Conservation (phyloP, 257 asterid species). For the Capsicum pubescens region DNA sequence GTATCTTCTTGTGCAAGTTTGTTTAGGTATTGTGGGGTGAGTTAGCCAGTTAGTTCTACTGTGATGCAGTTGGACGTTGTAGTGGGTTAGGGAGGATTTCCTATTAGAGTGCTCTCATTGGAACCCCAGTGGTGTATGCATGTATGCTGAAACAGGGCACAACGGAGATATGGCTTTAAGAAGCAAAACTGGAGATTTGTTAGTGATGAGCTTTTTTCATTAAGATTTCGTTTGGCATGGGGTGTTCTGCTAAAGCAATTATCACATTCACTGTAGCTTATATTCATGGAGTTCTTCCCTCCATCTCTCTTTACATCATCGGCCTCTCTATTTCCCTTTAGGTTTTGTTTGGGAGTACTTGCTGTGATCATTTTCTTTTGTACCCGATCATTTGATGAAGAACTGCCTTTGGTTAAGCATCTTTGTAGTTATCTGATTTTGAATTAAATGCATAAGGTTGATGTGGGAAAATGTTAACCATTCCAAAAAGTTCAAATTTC, state of each 20-base stretch:
- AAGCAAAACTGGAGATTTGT: neutral
- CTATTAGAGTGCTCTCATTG: neutral
- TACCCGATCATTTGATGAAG: neutral
- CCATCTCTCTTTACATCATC: neutral
- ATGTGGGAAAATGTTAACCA: neutral
- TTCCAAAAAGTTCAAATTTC: slow-evolving; percentile 8
- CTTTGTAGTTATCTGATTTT: neutral
- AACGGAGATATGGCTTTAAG: neutral
- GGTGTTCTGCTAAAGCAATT: neutral
- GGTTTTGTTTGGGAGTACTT: neutral
- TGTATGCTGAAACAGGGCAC: neutral
- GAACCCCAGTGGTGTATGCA: neutral
- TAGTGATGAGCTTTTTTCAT: neutral
- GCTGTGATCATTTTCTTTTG: neutral
- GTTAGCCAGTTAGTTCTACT: slow-evolving; percentile 6
- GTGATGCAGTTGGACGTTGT: slow-evolving; percentile 7
- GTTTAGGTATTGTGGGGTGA: neutral
- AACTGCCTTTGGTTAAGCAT: neutral
- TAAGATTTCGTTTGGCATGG: neutral
- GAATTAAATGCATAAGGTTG: neutral
- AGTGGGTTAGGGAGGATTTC: neutral
- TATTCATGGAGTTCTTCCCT: neutral
- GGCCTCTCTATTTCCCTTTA: neutral
- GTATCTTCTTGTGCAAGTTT: neutral
- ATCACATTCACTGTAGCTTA: neutral